Evolutionary conservation across 441 rosid species (phyloP).

Genomic region (Geranium incanum): DNA sequence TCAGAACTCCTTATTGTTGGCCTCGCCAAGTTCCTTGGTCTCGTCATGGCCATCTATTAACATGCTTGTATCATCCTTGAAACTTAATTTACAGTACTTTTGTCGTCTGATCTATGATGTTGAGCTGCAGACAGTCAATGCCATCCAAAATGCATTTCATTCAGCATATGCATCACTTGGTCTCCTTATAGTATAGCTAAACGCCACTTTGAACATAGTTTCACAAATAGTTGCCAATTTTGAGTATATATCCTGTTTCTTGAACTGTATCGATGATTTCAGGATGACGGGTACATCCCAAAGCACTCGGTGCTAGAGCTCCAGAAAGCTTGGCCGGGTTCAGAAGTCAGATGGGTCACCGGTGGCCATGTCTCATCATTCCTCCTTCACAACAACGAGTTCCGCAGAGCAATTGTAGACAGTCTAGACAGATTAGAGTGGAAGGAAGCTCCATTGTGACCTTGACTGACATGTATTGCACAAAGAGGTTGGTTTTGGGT

Average conservation of each 20-base stretch:
- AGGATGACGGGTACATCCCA: slow-evolving; percentile 98
- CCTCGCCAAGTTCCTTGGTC: not conserved
- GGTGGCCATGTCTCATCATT: slow-evolving; percentile 90
- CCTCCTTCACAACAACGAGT: slow-evolving; percentile 66
- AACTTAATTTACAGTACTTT: not conserved
- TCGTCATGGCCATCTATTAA: not conserved
- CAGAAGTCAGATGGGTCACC: slow-evolving; percentile 97
- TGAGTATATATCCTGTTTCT: not conserved
- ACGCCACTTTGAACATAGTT: not conserved
- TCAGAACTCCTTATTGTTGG: too few species aligned
- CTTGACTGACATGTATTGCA: slow-evolving; percentile 1
- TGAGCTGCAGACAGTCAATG: not conserved
- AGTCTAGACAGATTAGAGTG: slow-evolving; percentile 49
- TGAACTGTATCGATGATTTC: slow-evolving; percentile 14
- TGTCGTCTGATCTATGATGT: not conserved
- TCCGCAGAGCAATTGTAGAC: slow-evolving; percentile 62
- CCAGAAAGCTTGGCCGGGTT: slow-evolving; percentile 97
- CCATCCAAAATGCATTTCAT: not conserved
- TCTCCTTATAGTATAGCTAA: not conserved
- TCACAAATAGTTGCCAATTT: too few species aligned
- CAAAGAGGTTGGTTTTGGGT: not conserved
- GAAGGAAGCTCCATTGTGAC: slow-evolving; percentile 44
- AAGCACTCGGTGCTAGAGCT: slow-evolving; percentile 86
- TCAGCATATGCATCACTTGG: not conserved
- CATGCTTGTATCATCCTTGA: not conserved